Evolutionary conservation across 1,139 yeast genomes (phyloP), one percentile per base, ranked within the genome.

Genomic region (Hyphopichia buzzinii): DNA sequence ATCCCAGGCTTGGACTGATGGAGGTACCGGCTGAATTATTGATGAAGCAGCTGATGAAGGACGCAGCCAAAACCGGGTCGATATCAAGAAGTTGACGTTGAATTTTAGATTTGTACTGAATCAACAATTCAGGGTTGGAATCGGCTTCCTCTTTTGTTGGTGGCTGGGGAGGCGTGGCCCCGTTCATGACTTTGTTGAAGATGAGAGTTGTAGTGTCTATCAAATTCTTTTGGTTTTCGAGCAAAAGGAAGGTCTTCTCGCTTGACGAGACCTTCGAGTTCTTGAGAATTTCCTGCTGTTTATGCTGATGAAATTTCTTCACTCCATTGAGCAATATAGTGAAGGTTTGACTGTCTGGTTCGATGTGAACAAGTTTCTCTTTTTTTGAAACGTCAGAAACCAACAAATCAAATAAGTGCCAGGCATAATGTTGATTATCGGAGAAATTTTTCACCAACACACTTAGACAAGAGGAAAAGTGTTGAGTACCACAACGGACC

Each of bases 251-350:
- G 1, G 55, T 43, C 40, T 65, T 62, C 10, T 48, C 52, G 12
- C 44, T 40, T 4, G 45, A 40, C 3, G 57, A 32, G 17, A 58
- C 39, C 2, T 40, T 40, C 1, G 46, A 34, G 27, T 55, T 49
- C 2, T 39, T 35, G 6, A 38, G 40, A 8, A 62, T 43, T 8
- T 30, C 28, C 3, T 50, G 50, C 4, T 56, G 52, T 24, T 55
- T 43, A 26, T 31, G 22, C 15, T 53, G 47, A 21, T 57, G 48
- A 33, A 49, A 53, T 29, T 50, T 54, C 30, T 56, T 61, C 12
- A 65, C 39, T 4, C 77, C 77, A 37, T 63, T 57, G 14, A 69
- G 50, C 36, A 71, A 58, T 14, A 66, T 68, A 1, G 75, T 67
- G 34, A 64, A 71, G 2, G 75, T 62, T 35, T 62, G 67, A 19